Base-by-base conservation (phyloP, 495 filamentous ascomycete genomes). In the Penicillium coprophilum region DNA sequence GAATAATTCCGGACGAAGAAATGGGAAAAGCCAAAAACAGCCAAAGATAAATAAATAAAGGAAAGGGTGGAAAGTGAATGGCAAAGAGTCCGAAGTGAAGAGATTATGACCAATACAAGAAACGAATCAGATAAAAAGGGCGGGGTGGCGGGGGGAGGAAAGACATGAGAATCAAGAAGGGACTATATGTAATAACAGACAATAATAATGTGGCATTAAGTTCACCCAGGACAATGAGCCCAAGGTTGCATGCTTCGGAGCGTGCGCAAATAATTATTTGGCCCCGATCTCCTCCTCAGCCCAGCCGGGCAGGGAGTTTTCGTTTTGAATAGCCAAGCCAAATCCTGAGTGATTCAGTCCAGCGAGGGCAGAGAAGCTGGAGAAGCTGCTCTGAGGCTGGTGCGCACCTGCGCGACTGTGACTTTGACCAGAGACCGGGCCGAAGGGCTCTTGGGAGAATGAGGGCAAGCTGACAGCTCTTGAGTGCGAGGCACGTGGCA, bases 381-480 rank as follows among this genome's bases (percentile, higher is more conserved):
- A 82, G 59, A 85, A 84, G 63, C 80, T 80, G 60, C 68, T 70
- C 46, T 81, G 79, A 11, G 80, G 73, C 54, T 82, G 80, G 58
- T 85, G 82, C 27, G 75, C 61, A 23, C 74, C 74, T 31, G 75
- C 69, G 49, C 78, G 80, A 46, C 65, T 57, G 53, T 80, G 69
- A 43, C 71, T 63, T 48, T 80, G 75, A 21, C 66, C 59, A 10
- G 71, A 71, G 38, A 70, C 68, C 28, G 80, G 79, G 4, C 77
- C 77, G 50, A 85, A 80, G 20, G 77, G 76, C 41, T 84, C 83
- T 64, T 85, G 84, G 0, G 83, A 81, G 66, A 86, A 87, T 6
- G 82, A 90, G 1, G 91, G 91, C 58, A 96, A 74, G 65, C 89
- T 93, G 52, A 94, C 89, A 39, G 91, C 89, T 30, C 91, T 87